Evolutionary conservation across 495 filamentous ascomycete species (phyloP).

Genomic region (Glarea lozoyensis): DNA sequence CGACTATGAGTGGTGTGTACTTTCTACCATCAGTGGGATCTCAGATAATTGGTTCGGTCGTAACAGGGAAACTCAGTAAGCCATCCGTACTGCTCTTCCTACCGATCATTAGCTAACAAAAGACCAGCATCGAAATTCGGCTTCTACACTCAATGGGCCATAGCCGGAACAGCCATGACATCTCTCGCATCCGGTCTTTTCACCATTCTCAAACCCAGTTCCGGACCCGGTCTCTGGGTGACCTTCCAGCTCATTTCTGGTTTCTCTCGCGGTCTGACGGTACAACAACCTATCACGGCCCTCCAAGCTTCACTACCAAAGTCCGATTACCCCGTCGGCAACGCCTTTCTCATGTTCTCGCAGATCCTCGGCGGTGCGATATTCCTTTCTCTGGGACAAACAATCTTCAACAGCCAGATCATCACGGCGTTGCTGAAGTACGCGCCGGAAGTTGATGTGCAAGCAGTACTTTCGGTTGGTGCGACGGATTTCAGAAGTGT

Average conservation of each 20-base stretch:
- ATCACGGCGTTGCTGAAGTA: background rate
- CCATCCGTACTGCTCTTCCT: background rate
- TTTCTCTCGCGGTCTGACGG: constrained; percentile 56
- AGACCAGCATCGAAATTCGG: constrained; percentile 15
- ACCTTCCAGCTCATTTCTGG: constrained; percentile 62
- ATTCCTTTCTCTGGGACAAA: constrained; percentile 33
- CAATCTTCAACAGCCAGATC: constrained; percentile 2
- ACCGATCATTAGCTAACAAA: background rate
- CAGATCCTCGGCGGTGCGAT: constrained; percentile 54
- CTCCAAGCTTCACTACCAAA: constrained; percentile 41
- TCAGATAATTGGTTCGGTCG: background rate
- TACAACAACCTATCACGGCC: constrained; percentile 56
- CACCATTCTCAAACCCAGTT: constrained; percentile 44
- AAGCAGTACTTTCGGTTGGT: constrained; percentile 2
- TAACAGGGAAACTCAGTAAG: constrained; percentile 1
- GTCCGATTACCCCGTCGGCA: constrained; percentile 47
- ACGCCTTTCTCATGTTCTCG: constrained; percentile 49
- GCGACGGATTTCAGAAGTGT: constrained; percentile 6
- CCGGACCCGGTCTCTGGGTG: constrained; percentile 48
- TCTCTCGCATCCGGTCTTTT: constrained; percentile 32
- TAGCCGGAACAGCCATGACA: constrained; percentile 19
- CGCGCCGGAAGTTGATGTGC: constrained; percentile 10
- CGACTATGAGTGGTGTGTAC: constrained; percentile 60
- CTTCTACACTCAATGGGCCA: constrained; percentile 24
- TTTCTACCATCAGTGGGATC: constrained; percentile 48